Evolutionary conservation across 495 filamentous ascomycete species (phyloP).

Genomic region (Chaetomium fimeti): DNA sequence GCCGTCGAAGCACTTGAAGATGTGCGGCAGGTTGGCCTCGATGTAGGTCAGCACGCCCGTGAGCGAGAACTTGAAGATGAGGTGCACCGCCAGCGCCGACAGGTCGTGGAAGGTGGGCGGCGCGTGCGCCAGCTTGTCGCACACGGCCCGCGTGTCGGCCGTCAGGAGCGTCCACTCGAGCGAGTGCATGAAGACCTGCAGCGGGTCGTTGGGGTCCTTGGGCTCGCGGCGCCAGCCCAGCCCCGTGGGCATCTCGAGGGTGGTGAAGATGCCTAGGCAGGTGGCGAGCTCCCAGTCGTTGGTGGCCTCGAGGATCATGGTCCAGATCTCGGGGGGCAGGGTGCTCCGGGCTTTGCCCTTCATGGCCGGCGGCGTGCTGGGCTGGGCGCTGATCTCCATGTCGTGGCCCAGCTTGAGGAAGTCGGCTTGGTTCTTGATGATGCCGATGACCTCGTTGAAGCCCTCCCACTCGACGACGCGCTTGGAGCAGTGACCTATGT

Average conservation of each 20-base stretch:
- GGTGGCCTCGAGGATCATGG: constrained; percentile 76
- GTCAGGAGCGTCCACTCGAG: constrained; percentile 82
- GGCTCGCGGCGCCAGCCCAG: constrained; percentile 55
- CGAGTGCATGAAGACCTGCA: constrained; percentile 55
- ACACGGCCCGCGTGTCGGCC: constrained; percentile 63
- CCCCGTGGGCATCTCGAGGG: constrained; percentile 65
- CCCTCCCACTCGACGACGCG: constrained; percentile 64
- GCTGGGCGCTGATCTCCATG: constrained; percentile 51
- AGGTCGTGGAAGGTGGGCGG: constrained; percentile 68
- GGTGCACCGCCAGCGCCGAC: constrained; percentile 75
- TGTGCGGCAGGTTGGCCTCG: constrained; percentile 69
- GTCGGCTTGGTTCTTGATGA: constrained; percentile 66
- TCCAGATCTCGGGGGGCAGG: constrained; percentile 84
- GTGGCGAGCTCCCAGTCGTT: constrained; percentile 87
- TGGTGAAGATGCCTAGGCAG: constrained; percentile 75
- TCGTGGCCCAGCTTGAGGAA: constrained; percentile 60
- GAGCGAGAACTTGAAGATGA: constrained; percentile 87
- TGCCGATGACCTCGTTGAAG: constrained; percentile 60
- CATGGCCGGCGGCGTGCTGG: constrained; percentile 28
- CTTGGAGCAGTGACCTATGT: constrained; percentile 44
- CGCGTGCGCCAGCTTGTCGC: constrained; percentile 62
- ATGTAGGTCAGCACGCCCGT: constrained; percentile 76
- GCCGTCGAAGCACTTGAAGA: constrained; percentile 80
- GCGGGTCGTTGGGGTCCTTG: constrained; percentile 43
- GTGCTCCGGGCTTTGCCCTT: constrained; percentile 32